Base-by-base conservation (phyloP, 2,329 filamentous ascomycete genomes). In the Penicillium sp. region DNA sequence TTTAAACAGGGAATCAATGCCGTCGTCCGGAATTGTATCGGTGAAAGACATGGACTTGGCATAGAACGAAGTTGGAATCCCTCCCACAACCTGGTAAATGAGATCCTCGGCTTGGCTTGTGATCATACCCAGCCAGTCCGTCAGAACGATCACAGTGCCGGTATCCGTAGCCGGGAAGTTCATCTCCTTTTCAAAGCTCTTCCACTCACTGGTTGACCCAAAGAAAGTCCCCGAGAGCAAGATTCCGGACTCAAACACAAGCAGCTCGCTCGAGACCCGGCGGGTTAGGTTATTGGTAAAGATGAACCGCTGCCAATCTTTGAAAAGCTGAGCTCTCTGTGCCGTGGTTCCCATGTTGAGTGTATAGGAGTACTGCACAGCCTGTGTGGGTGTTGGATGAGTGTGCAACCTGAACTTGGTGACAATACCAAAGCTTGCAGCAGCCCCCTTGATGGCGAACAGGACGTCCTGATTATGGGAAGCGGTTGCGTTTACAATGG, bases 161-260 rank as follows among this genome's bases (percentile, higher is more conserved):
- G 58, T 50, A 33, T 69, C 62, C 10, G 56, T 59, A 22, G 62
- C 50, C 1, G 72, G 71, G 17, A 78, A 75, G 8, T 64, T 53
- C 7, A 68, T 61, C 44, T 74, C 69, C 1, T 73, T 49, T 26
- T 70, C 64, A 1, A 78, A 64, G 2, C 79, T 80, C 3, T 83
- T 69, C 68, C 82, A 90, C 69, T 90, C 86, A 0, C 77, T 79
- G 49, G 83, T 75, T 0, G 84, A 84, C 10, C 88, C 88, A 68
- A 87, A 89, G 68, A 86, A 90, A 0, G 84, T 87, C 2, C 85
- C 87, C 0, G 84, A 84, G 65, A 89, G 84, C 61, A 87, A 70
- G 58, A 82, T 81, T 1, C 85, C 85, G 0, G 84, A 73, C 24
- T 84, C 82, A 37, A 85, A 79, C 49, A 86, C 76, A 37, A 86